phyloP scores from a whole-genome alignment of 768 basidiomycete genomes.

The Tylopilus balloui region DNA sequence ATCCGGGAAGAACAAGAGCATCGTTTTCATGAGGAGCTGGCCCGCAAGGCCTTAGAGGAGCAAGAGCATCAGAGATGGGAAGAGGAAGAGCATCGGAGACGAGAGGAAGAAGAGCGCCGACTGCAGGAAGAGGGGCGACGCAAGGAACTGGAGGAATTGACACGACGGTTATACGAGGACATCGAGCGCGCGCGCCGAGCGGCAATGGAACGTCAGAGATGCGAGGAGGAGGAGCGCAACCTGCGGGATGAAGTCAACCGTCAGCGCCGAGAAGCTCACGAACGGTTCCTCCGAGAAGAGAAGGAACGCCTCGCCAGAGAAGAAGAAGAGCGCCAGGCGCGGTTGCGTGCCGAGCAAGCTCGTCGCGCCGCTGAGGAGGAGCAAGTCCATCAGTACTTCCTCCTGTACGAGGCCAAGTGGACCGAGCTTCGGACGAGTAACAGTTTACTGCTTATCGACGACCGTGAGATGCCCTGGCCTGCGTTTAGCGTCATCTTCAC shows the following conservation, averaged over 20 bases:
- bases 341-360: slow-evolving; percentile 18
- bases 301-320: slow-evolving; percentile 16
- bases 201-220: slow-evolving; percentile 6
- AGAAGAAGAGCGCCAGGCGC: slow-evolving; percentile 21
- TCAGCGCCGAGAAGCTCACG: slow-evolving; percentile 3
- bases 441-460: slow-evolving; percentile 19
- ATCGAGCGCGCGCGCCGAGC: neutral
- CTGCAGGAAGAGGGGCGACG: slow-evolving; percentile 10
- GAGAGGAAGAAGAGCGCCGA: slow-evolving; percentile 12
- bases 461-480: slow-evolving; percentile 45
- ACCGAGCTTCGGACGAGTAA: slow-evolving; percentile 27
- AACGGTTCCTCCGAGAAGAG: slow-evolving; percentile 8
- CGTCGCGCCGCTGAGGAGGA: slow-evolving; percentile 8
- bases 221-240: slow-evolving; percentile 4
- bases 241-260: slow-evolving; percentile 18
- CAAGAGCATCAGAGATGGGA: slow-evolving; percentile 6
- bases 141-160: slow-evolving; percentile 3
- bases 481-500: slow-evolving; percentile 23
- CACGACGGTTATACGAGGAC: slow-evolving; percentile 10
- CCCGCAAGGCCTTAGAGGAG: slow-evolving; percentile 14
- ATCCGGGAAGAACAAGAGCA: slow-evolving; percentile 22
- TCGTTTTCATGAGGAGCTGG: slow-evolving; percentile 2
- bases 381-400: slow-evolving; percentile 12
- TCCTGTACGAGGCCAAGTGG: slow-evolving; percentile 37
- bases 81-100: slow-evolving; percentile 7